These are phyloP conservation scores for Teratosphaeria zuluensis DNA, from an alignment of 2,329 filamentous ascomycete genomes.

Conservation along the genomic window DNA sequence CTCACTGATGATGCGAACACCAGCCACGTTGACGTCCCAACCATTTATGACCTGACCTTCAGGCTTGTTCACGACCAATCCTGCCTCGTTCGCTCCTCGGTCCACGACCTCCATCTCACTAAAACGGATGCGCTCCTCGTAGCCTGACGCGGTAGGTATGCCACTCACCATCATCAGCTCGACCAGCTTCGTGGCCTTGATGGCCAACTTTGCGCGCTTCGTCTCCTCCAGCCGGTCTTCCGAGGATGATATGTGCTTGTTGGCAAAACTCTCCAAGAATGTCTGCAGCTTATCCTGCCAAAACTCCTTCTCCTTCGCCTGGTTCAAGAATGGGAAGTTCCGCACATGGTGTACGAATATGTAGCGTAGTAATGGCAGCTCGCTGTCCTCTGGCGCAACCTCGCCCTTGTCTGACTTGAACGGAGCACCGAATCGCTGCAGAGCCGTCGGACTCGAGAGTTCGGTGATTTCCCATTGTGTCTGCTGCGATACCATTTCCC, in stretches of 20 bases:
- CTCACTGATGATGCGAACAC: slow-evolving; percentile 67
- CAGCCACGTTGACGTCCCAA: slow-evolving; percentile 94
- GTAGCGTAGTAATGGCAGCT: slow-evolving; percentile 84
- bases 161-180: slow-evolving; percentile 99
- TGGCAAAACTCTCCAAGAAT: slow-evolving; percentile 93
- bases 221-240: slow-evolving; percentile 95
- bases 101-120: slow-evolving; percentile 96
- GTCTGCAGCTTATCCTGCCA: slow-evolving; percentile 98
- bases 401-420: slow-evolving; percentile 90
- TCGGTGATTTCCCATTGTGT: slow-evolving; percentile 84
- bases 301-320: slow-evolving; percentile 96
- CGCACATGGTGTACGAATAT: slow-evolving; percentile 98
- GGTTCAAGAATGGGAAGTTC: slow-evolving; percentile 94
- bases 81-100: slow-evolving; percentile 81
- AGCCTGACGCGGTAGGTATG: slow-evolving; percentile 87
- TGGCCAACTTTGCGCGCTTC: slow-evolving; percentile 81
- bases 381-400: slow-evolving; percentile 84
- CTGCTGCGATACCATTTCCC: slow-evolving; percentile 85
- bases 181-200: slow-evolving; percentile 89
- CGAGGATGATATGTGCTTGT: slow-evolving; percentile 92
- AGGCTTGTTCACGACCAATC: slow-evolving; percentile 74
- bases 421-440: slow-evolving; percentile 89
- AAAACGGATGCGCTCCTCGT: slow-evolving; percentile 94
- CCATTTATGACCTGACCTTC: slow-evolving; percentile 89
- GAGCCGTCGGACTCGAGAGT: slow-evolving; percentile 85